These are phyloP conservation scores for Nyssa sinensis DNA, from an alignment of 148 eudicot species.

Conservation along the genomic window DNA sequence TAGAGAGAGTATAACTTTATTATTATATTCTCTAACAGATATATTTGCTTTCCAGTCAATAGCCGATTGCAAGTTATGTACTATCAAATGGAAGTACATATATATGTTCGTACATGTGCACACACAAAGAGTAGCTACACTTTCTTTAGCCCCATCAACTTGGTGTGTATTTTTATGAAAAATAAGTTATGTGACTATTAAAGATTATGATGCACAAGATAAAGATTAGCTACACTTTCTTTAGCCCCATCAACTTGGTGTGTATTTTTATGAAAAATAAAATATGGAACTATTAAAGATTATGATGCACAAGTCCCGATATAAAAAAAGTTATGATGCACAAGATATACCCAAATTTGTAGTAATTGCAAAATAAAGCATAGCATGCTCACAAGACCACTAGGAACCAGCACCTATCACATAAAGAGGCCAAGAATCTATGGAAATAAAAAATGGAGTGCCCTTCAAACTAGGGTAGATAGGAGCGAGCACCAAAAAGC, in stretches of 20 bases:
- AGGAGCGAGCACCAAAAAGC: no score
- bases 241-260: background rate
- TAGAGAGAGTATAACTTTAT: no score
- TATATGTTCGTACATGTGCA: background rate
- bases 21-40: no score
- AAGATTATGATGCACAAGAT: no score
- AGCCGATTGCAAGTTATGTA: background rate
- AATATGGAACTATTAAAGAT: no score
- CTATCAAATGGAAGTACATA: background rate
- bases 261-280: background rate
- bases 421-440: background rate
- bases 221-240: background rate
- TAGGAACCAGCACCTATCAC: background rate
- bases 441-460: background rate
- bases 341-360: background rate
- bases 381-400: no score
- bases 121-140: background rate
- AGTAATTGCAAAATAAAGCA: no score
- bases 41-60: background rate
- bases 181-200: no score
- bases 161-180: background rate
- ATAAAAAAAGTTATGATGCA: background rate
- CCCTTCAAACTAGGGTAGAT: background rate
- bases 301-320: background rate
- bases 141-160: background rate